A percentile compares a stretch with the other conserved stretches of the same genome.
Evolutionary conservation across 305 asterid species (phyloP).

Genomic region (Solanum hybrid): DNA sequence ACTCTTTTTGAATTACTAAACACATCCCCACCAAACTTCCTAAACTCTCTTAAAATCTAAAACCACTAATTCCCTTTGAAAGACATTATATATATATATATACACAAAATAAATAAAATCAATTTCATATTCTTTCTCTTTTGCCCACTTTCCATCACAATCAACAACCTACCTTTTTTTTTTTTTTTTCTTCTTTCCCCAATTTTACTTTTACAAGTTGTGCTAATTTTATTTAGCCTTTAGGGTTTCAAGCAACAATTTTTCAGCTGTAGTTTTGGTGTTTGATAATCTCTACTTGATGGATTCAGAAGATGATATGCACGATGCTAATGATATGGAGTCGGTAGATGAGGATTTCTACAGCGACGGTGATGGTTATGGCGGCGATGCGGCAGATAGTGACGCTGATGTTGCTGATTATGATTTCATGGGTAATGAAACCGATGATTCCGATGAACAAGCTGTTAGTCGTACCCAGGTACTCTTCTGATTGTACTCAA

Average conservation of each 20-base stretch:
- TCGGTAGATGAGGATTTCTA: conserved; percentile 62
- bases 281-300: conserved; percentile 14
- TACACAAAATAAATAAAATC: not conserved
- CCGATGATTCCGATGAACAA: conserved; percentile 46
- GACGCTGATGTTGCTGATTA: conserved; percentile 42
- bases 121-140: not conserved
- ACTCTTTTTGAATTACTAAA: not conserved
- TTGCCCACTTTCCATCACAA: not conserved
- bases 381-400: conserved; percentile 12
- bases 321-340: conserved; percentile 67
- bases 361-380: conserved; percentile 58
- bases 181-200: not conserved
- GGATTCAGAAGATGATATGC: conserved; percentile 95
- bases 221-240: not conserved
- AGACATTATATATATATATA: not conserved
- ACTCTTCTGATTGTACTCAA: not conserved
- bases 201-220: not conserved
- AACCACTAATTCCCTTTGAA: not conserved
- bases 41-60: not conserved
- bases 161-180: not conserved
- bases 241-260: not conserved
- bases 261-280: not conserved
- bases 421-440: conserved; percentile 37
- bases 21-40: not conserved
- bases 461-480: conserved; percentile 55